Evolutionary conservation across 805 yeast species (phyloP), one percentile per base, ranked within the genome.

Genomic region (Lipomyces lipofer): DNA sequence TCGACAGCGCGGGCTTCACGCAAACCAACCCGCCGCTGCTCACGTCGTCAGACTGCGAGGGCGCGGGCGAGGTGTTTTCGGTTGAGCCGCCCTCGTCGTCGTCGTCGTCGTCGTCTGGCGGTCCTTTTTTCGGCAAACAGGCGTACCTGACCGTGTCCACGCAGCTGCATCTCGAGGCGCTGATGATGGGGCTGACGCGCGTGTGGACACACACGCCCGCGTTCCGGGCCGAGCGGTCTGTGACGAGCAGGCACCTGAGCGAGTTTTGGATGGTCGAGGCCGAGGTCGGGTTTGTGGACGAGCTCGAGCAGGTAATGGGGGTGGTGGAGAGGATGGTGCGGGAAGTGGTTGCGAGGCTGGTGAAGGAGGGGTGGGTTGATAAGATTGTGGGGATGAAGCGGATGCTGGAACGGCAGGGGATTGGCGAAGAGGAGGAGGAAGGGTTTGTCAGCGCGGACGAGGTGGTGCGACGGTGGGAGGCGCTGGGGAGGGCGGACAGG

Each of bases 261-360:
- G 99, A 94, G 69, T 94, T 94, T 69, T 94, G 97, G 97, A 91
- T 94, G 97, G 71, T 94, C 2, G 99, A 94, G 69, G 95, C 90
- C 0, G 99, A 94, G 67, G 70, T 89, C 19, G 83, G 88, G 7
- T 87, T 86, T 68, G 71, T 86, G 1, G 64, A 64, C 7, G 69
- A 74, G 12, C 78, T 91, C 5, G 66, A 67, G 2, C 85, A 85
- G 56, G 70, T 94, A 52, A 84, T 92, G 1, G 65, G 64, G 1
- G 78, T 88, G 47, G 80, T 85, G 1, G 96, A 91, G 67, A 65
- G 66, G 1, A 85, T 90, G 95, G 74, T 88, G 33, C 79, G 83
- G 54, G 64, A 67, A 38, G 78, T 82, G 3, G 78, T 52, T 10
- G 12, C 9, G 74, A 6, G 46, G n/a, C 15, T 61, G 40, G 27